Conservation (phyloP, 2,329 filamentous ascomycete species). For the Cadophora luteo-olivacea region DNA sequence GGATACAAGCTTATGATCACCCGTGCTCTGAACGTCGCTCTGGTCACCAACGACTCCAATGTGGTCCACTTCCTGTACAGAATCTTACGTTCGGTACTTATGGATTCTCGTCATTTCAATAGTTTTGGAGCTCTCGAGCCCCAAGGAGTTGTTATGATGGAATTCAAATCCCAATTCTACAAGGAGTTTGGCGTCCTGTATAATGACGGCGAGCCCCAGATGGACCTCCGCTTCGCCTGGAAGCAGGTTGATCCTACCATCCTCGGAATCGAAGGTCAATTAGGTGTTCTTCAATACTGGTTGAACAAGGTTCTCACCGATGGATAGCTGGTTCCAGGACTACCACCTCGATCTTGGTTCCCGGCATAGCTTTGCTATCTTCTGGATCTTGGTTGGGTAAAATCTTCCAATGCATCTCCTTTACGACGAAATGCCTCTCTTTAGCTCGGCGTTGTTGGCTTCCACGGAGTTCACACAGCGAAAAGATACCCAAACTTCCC, state of each 20-base stretch:
- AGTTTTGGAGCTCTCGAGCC: slow-evolving; percentile 25
- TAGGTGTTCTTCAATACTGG: slow-evolving; percentile 1
- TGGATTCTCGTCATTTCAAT: slow-evolving; percentile 26
- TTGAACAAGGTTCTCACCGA: neutral
- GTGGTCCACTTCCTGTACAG: slow-evolving; percentile 37
- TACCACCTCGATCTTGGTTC: neutral
- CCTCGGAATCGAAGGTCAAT: neutral
- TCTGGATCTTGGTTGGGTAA: slow-evolving; percentile 16
- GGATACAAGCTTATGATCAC: slow-evolving; percentile 27
- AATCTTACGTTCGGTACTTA: slow-evolving; percentile 34
- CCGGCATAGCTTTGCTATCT: neutral
- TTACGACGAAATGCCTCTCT: neutral
- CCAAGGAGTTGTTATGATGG: slow-evolving; percentile 25
- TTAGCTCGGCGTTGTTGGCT: neutral
- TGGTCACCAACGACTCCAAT: slow-evolving; percentile 20
- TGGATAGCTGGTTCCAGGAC: neutral
- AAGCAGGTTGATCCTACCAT: neutral
- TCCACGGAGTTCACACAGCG: neutral
- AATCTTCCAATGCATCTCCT: neutral
- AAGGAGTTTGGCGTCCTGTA: slow-evolving; percentile 31
- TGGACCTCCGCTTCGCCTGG: neutral
- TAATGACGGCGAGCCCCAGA: neutral
- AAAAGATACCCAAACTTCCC: slow-evolving; percentile 11
- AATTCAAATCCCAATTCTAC: slow-evolving; percentile 38
- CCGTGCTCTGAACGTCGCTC: slow-evolving; percentile 35